Evolutionary conservation across 331 rosid species (phyloP), one percentile per base, ranked within the genome.

Genomic region (Phaseolus coccineus): DNA sequence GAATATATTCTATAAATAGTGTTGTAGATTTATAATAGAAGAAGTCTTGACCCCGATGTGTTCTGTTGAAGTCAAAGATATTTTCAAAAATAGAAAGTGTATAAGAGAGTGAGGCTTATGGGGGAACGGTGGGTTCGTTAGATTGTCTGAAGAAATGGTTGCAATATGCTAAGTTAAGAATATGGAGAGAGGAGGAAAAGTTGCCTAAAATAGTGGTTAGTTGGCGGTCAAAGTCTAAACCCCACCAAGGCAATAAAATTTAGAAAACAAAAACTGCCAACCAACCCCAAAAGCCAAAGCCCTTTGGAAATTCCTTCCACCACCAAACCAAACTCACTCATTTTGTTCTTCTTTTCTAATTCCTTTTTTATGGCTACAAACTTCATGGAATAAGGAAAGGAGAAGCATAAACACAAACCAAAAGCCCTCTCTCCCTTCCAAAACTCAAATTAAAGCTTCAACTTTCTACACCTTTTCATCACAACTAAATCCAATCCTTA

Each of bases 221-320:
- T 87, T 90, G 69, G 8, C 59, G 87, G 95, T 91, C 95, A 87
- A 88, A 84, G 95, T 92, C 93, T 91, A 91, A 84, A 89, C 85
- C 92, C 85, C 83, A 89, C 87, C 88, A 76, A 40, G 47, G 85
- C 89, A 88, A 77, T 80, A 91, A 86, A 86, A 79, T 87, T 84
- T 62, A 89, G 86, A 83, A 88, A 79, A 81, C 77, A 68, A 80
- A 85, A 88, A 85, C 74, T 79, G 82, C 83, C 83, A 80, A 80
- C 84, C 81, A 87, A 79, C 79, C 79, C 77, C 77, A 80, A 84
- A 78, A 53, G 70, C 87, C 83, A 84, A 77, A 69, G 68, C 85
- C 88, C 81, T 50, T 47, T 30, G 11, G 72, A 73, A 65, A 52
- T 73, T 72, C 85, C 82, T 84, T 76, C 61, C 61, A 74, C 75